Percentiles rank a stretch among this genome's conserved stretches.
phyloP scores from a whole-genome alignment of 2,329 filamentous ascomycete genomes.

The Mycosphaerella sp. region DNA sequence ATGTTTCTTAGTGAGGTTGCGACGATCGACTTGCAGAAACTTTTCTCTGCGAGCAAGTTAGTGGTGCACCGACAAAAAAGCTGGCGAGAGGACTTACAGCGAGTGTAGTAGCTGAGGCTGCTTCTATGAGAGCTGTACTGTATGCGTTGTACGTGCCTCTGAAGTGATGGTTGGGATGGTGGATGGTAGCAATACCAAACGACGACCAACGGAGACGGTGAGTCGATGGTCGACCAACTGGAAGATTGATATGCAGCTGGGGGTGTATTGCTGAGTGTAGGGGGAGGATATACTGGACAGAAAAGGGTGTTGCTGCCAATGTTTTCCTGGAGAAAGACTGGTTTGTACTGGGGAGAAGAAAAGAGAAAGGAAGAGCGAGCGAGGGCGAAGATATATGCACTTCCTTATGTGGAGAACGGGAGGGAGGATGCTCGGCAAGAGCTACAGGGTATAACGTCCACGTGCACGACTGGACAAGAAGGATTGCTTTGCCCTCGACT shows the following conservation, averaged over 20 bases:
- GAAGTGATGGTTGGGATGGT: neutral
- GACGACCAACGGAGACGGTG: neutral
- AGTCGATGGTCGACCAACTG: neutral
- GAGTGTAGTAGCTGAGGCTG: neutral
- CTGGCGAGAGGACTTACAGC: neutral
- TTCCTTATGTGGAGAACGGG: neutral
- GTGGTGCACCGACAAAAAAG: neutral
- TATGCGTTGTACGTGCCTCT: neutral
- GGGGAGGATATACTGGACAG: neutral
- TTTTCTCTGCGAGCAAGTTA: neutral
- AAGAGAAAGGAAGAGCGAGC: conserved; percentile 7
- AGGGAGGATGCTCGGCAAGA: too few relatives aligned
- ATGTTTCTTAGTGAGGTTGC: neutral
- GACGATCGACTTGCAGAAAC: neutral
- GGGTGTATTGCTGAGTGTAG: neutral
- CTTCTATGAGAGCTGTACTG: neutral
- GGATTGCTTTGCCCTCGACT: neutral
- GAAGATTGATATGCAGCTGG: neutral
- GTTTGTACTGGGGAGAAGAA: conserved; percentile 2
- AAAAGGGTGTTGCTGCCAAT: neutral
- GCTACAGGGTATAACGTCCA: too few relatives aligned
- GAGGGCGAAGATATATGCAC: neutral
- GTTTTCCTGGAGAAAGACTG: conserved; percentile 1
- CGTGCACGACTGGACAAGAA: neutral
- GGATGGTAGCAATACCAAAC: neutral